Evolutionary conservation across 2,329 filamentous ascomycete genomes (phyloP).

Genomic region (Thelonectria discophora): DNA sequence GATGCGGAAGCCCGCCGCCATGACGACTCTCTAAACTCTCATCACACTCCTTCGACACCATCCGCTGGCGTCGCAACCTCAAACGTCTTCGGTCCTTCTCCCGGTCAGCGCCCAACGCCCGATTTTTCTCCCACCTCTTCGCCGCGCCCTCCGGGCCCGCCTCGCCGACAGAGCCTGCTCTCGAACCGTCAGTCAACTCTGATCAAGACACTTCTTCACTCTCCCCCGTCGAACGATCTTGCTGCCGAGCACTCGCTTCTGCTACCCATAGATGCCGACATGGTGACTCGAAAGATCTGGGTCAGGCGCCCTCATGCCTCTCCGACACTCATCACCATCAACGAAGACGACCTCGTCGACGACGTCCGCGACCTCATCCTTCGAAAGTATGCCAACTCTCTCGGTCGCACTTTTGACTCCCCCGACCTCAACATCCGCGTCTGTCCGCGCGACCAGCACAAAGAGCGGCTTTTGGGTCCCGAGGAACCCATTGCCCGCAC

Average conservation of each 20-base stretch:
- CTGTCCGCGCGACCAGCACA: conserved; percentile 70
- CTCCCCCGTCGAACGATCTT: conserved; percentile 33
- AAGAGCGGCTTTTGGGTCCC: conserved; percentile 78
- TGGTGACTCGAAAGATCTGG: conserved; percentile 87
- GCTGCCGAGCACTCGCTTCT: conserved; percentile 33
- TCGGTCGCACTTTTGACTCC: conserved; percentile 88
- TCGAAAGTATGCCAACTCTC: conserved; percentile 91
- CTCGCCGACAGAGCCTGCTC: conserved; percentile 46
- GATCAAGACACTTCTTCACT: conserved; percentile 46
- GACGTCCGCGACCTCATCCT: conserved; percentile 93
- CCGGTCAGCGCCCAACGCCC: conserved; percentile 33
- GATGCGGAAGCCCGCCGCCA: conserved; percentile 38
- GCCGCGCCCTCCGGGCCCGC: conserved; percentile 34
- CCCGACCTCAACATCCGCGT: conserved; percentile 88
- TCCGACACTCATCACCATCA: conserved; percentile 84
- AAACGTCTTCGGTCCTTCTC: conserved; percentile 50
- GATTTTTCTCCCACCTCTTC: conserved; percentile 30
- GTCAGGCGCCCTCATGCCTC: conserved; percentile 88
- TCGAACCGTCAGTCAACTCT: conserved; percentile 50
- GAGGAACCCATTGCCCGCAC: conserved; percentile 84
- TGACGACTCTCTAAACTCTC: conserved; percentile 40
- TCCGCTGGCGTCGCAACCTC: conserved; percentile 45
- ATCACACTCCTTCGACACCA: conserved; percentile 36
- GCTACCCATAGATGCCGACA: conserved; percentile 55
- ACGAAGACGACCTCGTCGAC: conserved; percentile 91